Base-by-base conservation (phyloP, 108 stramenopile species). In the Fragilariopsis cylindrus region DNA sequence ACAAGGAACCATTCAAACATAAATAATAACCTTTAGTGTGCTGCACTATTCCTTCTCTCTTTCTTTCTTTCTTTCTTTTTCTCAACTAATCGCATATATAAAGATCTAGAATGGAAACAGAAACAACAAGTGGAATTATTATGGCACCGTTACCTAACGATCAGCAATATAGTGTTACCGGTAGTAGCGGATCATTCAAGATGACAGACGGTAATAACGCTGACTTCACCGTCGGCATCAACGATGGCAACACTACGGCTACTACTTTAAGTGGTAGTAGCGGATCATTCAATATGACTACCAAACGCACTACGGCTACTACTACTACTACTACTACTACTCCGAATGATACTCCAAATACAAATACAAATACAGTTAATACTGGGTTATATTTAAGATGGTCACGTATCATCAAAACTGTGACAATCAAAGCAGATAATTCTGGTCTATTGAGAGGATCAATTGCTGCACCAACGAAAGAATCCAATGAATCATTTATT, bases 351-450 rank as follows among this genome's bases (percentile, higher is more conserved):
- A 21, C 21, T 21, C 1, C 21, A 21, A 40, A 40, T 44, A 9
- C 41, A 8, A 44, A 63, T 21, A 1, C 21, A 21, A 40, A 40
- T 44, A 9, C 41, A 8, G 21, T 21, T 21, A 45, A 63, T n/a
- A 15, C 43, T 63, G 62, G 62, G 7, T 45, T 71, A 4, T 60
- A 57, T 54, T 53, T 87, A 16, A 52, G 81, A 50, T 87, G 86
- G 86, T 75, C 72, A 47, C 83, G 81, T 0, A 42, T 87, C 0
- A 62, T 39, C 69, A 87, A 87, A 78, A 64, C 74, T 4, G 86
- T 87, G 40, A 30, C 67, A 42, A 71, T 87, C 5, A 70, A 76
- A 47, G 76, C 77, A 39, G 63, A 42, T 16, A 71, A 53, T 11
- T 43, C 67, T 4, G 86, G 83, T 56, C 52, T 80, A n/a, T 8